A percentile compares a stretch with the other conserved stretches of the same genome.
Evolutionary conservation across 2,329 filamentous ascomycete genomes (phyloP).

Genomic region (Epichloe sibirici): DNA sequence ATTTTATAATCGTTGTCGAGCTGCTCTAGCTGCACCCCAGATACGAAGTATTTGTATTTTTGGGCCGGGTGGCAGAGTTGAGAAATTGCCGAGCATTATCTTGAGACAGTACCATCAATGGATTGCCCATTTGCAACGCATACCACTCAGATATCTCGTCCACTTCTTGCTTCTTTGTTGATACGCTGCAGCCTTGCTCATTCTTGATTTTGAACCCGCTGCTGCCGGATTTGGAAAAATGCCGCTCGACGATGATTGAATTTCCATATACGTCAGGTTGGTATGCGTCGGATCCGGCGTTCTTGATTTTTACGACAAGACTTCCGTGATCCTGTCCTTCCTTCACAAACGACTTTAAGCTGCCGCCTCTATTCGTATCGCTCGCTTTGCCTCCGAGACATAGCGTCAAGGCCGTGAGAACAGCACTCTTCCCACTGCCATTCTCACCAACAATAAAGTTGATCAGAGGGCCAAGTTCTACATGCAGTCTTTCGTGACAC

Average conservation of each 20-base stretch:
- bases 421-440: constrained; percentile 92
- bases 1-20: constrained; percentile 84
- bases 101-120: constrained; percentile 89
- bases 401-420: constrained; percentile 82
- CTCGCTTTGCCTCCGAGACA: constrained; percentile 93
- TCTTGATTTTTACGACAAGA: constrained; percentile 80
- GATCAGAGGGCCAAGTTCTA: constrained; percentile 82
- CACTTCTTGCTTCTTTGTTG: constrained; percentile 73
- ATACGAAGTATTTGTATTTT: constrained; percentile 95
- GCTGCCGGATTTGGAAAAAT: constrained; percentile 63
- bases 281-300: constrained; percentile 74
- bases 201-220: constrained; percentile 85
- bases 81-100: constrained; percentile 91
- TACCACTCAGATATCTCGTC: constrained; percentile 92
- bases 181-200: constrained; percentile 55
- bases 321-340: constrained; percentile 67
- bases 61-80: constrained; percentile 69
- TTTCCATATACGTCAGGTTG: constrained; percentile 71
- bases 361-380: constrained; percentile 82
- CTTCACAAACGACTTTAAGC: constrained; percentile 82
- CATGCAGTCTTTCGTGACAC: constrained; percentile 76
- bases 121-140: constrained; percentile 89
- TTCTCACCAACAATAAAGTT: constrained; percentile 99
- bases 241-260: constrained; percentile 79
- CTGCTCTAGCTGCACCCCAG: constrained; percentile 85